phyloP scores from a whole-genome alignment of 139 green algal species.

The Nannochloris sp. region DNA sequence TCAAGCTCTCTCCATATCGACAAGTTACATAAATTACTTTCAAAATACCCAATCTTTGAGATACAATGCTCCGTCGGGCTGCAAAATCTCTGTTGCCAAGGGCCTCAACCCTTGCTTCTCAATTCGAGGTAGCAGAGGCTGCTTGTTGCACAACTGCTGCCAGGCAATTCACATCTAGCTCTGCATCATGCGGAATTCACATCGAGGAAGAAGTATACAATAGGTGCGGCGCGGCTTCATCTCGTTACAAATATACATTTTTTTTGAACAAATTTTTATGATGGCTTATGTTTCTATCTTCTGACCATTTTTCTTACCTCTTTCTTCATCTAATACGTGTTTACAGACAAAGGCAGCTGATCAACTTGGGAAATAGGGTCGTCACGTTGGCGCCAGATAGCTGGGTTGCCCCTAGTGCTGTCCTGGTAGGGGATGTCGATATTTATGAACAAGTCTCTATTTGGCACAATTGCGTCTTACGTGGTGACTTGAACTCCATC shows the following conservation, averaged over 20 bases:
- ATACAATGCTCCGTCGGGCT: not conserved
- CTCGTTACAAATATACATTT: not conserved
- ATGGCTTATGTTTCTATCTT: not conserved
- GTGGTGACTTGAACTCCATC: conserved; percentile 84
- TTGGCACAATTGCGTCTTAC: conserved; percentile 76
- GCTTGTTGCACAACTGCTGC: not conserved
- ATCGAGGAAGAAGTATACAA: conserved; percentile 37
- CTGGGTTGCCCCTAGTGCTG: conserved; percentile 77
- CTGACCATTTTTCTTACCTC: no score
- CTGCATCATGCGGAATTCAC: conserved; percentile 5
- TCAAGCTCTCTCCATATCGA: no score
- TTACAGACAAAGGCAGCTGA: conserved; percentile 65
- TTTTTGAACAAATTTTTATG: not conserved
- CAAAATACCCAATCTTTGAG: no score
- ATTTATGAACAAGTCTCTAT: conserved; percentile 75
- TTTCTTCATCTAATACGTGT: not conserved
- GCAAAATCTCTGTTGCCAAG: not conserved
- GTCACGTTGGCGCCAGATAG: conserved; percentile 53
- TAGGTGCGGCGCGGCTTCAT: not conserved
- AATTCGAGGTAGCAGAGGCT: not conserved
- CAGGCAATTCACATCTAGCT: not conserved
- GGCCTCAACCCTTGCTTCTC: not conserved
- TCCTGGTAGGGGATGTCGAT: conserved; percentile 80
- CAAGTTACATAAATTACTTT: no score
- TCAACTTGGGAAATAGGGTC: conserved; percentile 58